Base-by-base conservation (phyloP, 2,329 filamentous ascomycete species). In the Alternaria sp. region DNA sequence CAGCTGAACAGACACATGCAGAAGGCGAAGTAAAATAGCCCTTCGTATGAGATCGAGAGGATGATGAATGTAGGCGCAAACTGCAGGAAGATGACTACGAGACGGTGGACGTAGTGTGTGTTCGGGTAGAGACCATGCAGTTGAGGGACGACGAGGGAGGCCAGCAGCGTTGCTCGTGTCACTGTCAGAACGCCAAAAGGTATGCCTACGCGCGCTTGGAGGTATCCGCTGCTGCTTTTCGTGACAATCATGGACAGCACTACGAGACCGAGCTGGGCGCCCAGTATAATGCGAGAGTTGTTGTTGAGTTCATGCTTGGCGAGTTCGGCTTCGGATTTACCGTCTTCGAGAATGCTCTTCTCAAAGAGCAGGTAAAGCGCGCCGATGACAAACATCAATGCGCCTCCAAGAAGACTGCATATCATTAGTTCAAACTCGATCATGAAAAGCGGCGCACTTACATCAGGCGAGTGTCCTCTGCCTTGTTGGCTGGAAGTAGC, bases 31-130 rank as follows among this genome's bases (percentile, higher is more conserved):
- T 98, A 99, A 80, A 99, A 99, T 3, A 99, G 86, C 0, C 95
- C 95, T 80, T 99, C 96, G 82, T 97, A 99, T 1, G 95, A 97
- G 71, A 98, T 97, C 8, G 94, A 97, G 55, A 99, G 88, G 74
- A 99, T 95, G 76, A 99, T 91, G 80, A 98, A 99, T 2, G 92
- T 91, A 0, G 96, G 96, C 0, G 95, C 92, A 77, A 96, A 98
- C 6, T 94, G 92, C 53, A 99, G 85, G 82, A 98, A 99, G 58
- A 97, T 89, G 71, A 97, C 88, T 69, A 94, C 87, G 5, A 99
- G 84, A 23, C 94, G 90, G 79, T 98, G 94, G 70, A 98, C 87
- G 79, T 98, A 97, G 81, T 97, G 90, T 70, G 86, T 91, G 78
- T 93, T 96, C 2, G 93, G 91, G 68, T 92, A 89, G 2, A 96